phyloP scores from a whole-genome alignment of 768 basidiomycete genomes.

The Hypsizygus marmoreus region DNA sequence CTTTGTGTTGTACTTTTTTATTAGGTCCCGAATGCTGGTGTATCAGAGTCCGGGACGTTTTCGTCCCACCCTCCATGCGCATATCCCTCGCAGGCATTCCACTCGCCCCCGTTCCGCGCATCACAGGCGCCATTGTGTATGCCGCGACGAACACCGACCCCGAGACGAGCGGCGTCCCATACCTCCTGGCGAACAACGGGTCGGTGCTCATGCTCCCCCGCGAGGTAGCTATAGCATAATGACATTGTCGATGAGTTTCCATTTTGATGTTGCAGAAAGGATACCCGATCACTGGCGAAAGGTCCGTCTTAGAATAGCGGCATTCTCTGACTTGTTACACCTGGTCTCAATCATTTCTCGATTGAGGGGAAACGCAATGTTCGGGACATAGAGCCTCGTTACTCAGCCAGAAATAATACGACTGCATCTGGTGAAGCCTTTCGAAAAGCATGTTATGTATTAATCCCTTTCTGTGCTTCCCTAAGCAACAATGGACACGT shows the following conservation, averaged over 20 bases:
- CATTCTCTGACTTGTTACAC: too few relatives aligned
- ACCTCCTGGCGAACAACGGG: conserved; percentile 51
- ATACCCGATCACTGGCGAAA: too few relatives aligned
- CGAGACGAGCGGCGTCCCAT: conserved; percentile 46
- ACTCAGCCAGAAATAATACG: background rate
- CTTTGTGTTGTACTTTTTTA: background rate
- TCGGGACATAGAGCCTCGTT: too few relatives aligned
- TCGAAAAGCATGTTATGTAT: too few relatives aligned
- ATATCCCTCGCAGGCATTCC: conserved; percentile 53
- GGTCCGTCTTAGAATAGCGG: too few relatives aligned
- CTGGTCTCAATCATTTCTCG: too few relatives aligned
- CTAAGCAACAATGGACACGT: conserved; percentile 8
- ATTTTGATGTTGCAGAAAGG: too few relatives aligned
- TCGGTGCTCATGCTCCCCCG: conserved; percentile 47
- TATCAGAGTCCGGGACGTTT: conserved; percentile 37
- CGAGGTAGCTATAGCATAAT: too few relatives aligned
- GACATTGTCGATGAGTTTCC: too few relatives aligned
- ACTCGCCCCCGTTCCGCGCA: conserved; percentile 43
- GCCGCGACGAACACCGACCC: conserved; percentile 48
- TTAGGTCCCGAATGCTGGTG: conserved; percentile 55
- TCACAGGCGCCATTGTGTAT: conserved; percentile 55
- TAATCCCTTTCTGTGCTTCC: conserved; percentile 26
- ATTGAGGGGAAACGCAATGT: too few relatives aligned
- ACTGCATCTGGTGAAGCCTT: too few relatives aligned
- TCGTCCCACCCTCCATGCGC: conserved; percentile 40